These are phyloP conservation scores for Candida silvatica DNA, from an alignment of 805 yeast species.

Conservation along the genomic window DNA sequence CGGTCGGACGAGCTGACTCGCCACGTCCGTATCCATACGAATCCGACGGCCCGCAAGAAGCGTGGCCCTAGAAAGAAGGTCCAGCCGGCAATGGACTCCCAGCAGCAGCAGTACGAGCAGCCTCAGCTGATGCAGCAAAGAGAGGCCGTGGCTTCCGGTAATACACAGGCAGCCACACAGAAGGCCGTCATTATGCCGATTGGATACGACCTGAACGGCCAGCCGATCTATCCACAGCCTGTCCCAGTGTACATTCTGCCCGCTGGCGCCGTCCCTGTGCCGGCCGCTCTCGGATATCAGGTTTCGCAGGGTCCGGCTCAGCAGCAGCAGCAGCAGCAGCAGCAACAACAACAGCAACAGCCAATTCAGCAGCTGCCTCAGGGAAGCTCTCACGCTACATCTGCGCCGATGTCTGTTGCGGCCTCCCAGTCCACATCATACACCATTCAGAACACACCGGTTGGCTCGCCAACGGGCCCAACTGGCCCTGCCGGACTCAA, in stretches of 20 bases:
- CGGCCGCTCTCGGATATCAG: slow-evolving; percentile 10
- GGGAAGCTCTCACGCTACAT: slow-evolving; percentile 2
- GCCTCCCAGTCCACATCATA: background rate
- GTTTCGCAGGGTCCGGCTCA: slow-evolving; percentile 8
- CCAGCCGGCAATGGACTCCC: slow-evolving; percentile 6
- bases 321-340: slow-evolving; percentile 6
- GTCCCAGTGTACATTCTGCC: slow-evolving; percentile 21
- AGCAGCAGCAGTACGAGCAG: slow-evolving; percentile 8
- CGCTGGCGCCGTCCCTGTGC: slow-evolving; percentile 15
- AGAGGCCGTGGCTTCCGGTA: background rate
- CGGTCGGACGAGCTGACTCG: slow-evolving; percentile 70
- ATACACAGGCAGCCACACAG: slow-evolving; percentile 2
- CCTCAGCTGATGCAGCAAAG: background rate
- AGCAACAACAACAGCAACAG: slow-evolving; percentile 5
- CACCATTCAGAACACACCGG: slow-evolving; percentile 4
- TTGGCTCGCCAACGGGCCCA: too few species aligned
- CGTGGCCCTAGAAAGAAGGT: slow-evolving; percentile 18
- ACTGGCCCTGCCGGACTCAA: background rate
- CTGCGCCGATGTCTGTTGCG: slow-evolving; percentile 7
- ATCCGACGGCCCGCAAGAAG: slow-evolving; percentile 59
- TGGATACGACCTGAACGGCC: slow-evolving; percentile 24
- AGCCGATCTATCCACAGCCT: slow-evolving; percentile 24
- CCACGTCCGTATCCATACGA: slow-evolving; percentile 64
- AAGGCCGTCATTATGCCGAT: slow-evolving; percentile 18
- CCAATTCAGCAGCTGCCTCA: slow-evolving; percentile 5